Conservation (phyloP, 2,329 filamentous ascomycete species). For the Monosporascus sp. region DNA sequence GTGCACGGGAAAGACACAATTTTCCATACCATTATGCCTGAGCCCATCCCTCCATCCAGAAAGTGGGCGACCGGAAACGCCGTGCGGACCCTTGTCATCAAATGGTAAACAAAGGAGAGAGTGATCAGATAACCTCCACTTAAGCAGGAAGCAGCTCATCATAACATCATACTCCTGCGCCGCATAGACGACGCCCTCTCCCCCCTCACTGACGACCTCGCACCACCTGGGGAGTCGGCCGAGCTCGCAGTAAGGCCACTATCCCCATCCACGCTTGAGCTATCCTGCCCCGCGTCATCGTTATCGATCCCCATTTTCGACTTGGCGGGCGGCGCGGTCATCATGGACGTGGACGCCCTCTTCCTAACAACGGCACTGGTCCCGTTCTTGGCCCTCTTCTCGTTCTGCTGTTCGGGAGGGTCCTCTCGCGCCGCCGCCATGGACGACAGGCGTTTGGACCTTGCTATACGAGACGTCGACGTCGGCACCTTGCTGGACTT, state of each 20-base stretch:
- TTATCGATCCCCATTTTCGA: constrained; percentile 20
- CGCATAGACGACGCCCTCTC: constrained; percentile 34
- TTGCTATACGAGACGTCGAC: constrained; percentile 26
- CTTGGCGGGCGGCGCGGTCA: constrained; percentile 25
- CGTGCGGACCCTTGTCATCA: not conserved
- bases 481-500: constrained; percentile 21
- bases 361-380: constrained; percentile 22
- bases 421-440: constrained; percentile 28
- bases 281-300: constrained; percentile 6
- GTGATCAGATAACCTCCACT: not conserved
- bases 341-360: constrained; percentile 40
- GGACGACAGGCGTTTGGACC: constrained; percentile 34
- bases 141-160: constrained; percentile 15
- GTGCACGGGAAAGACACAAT: not conserved
- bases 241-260: constrained; percentile 23
- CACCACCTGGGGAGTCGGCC: constrained; percentile 17
- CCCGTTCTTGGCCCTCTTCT: constrained; percentile 6
- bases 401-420: constrained; percentile 18
- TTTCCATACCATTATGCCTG: not conserved
- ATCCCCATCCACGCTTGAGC: constrained; percentile 23
- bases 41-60: not conserved
- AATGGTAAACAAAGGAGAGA: constrained; percentile 1
- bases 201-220: constrained; percentile 10
- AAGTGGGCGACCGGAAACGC: not conserved
- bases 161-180: constrained; percentile 56